These are phyloP conservation scores for Nicotiana paniculata DNA, from an alignment of 257 asterid genomes.

Conservation along the genomic window DNA sequence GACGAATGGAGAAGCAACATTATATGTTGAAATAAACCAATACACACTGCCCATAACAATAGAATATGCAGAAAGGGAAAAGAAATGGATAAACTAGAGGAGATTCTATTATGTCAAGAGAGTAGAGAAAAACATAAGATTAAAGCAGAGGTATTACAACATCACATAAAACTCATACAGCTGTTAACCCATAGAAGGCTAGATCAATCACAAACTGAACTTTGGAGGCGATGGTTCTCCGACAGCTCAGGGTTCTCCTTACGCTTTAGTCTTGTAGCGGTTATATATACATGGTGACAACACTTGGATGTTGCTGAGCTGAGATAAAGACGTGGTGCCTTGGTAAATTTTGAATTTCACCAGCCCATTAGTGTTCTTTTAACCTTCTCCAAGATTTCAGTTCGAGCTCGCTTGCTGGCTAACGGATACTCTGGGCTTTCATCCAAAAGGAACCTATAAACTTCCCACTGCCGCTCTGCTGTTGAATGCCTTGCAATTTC, in stretches of 20 bases:
- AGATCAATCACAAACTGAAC: background rate
- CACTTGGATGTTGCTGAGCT: background rate
- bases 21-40: background rate
- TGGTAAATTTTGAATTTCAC: conserved; percentile 18
- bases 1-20: background rate
- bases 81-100: background rate
- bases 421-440: conserved; percentile 36
- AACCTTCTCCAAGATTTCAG: conserved; percentile 30
- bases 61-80: background rate
- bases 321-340: background rate
- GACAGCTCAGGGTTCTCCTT: background rate
- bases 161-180: background rate
- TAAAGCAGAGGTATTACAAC: background rate
- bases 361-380: conserved; percentile 40
- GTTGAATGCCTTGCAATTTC: conserved; percentile 41
- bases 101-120: background rate
- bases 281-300: background rate
- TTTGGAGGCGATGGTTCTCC: background rate
- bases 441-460: conserved; percentile 39
- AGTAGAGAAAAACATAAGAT: background rate
- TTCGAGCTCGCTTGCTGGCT: conserved; percentile 28
- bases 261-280: background rate
- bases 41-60: background rate
- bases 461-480: conserved; percentile 46
- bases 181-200: background rate